Evolutionary conservation across 768 basidiomycete genomes (phyloP).

Genomic region (Suillus paluster): DNA sequence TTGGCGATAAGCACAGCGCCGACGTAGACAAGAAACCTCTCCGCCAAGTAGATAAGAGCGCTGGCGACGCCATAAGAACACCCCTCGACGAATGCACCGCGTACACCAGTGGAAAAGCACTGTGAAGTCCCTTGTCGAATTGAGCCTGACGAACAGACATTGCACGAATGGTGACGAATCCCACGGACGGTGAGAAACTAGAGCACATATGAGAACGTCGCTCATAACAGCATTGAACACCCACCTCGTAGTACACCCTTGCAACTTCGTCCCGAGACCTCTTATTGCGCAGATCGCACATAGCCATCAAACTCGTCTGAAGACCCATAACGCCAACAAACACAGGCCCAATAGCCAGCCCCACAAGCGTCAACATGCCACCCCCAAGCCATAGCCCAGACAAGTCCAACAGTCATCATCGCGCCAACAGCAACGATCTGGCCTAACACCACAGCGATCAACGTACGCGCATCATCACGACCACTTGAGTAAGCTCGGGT

Average conservation of each 20-base stretch:
- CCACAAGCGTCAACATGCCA: conserved; percentile 97
- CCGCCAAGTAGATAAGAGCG: too few species aligned
- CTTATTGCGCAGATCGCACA: conserved; percentile 82
- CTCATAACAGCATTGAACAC: conserved; percentile 27
- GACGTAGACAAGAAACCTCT: too few species aligned
- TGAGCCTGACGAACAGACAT: conserved; percentile 78
- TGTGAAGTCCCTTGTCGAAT: conserved; percentile 67
- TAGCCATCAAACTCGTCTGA: conserved; percentile 70
- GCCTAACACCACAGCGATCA: conserved; percentile 82
- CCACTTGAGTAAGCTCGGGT: conserved; percentile 64
- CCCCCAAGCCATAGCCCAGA: conserved; percentile 85
- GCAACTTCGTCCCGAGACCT: conserved; percentile 81
- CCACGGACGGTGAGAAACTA: conserved; percentile 84
- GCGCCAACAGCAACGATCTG: too few species aligned
- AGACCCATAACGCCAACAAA: conserved; percentile 76
- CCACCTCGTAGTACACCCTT: conserved; percentile 81
- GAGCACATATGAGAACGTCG: conserved; percentile 6
- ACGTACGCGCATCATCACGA: conserved; percentile 86
- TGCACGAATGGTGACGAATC: conserved; percentile 79
- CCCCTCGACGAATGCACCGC: too few species aligned
- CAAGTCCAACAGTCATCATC: too few species aligned
- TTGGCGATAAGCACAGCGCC: too few species aligned
- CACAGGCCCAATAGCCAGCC: conserved; percentile 83
- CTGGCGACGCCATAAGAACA: too few species aligned
- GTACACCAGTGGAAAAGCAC: conserved; percentile 64